A percentile compares a stretch with the other conserved stretches of the same genome.
These are phyloP conservation scores for Alternaria sp. DNA, from an alignment of 2,329 filamentous ascomycete species.

Conservation along the genomic window DNA sequence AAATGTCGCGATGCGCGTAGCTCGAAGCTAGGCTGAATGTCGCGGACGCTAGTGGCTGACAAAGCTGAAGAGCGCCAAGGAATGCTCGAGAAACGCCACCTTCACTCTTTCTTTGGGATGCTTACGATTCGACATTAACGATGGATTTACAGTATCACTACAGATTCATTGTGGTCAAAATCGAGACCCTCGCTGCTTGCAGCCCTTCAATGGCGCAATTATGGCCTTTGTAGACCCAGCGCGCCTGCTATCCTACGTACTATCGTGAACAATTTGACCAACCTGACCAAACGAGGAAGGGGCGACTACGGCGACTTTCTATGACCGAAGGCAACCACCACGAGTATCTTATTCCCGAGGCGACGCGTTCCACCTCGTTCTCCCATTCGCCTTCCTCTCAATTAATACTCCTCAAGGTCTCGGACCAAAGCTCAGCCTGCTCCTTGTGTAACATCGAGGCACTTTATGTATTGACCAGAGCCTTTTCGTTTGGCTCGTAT, in stretches of 20 bases:
- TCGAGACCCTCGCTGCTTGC: background rate
- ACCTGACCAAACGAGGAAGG: background rate
- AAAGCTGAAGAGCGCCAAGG: conserved; percentile 13
- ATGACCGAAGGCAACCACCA: background rate
- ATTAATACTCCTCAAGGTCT: background rate
- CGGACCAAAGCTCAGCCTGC: background rate
- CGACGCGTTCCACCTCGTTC: background rate
- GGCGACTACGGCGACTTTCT: background rate
- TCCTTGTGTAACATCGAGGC: background rate
- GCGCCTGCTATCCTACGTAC: background rate
- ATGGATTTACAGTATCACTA: background rate
- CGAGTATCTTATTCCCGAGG: background rate
- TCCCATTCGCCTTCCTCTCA: background rate
- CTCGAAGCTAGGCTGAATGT: background rate
- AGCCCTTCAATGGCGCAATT: background rate
- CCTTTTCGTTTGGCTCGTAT: background rate
- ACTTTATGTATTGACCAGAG: background rate
- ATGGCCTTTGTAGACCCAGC: background rate
- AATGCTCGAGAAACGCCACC: conserved; percentile 9
- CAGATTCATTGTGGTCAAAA: background rate
- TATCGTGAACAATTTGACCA: background rate
- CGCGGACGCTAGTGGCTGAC: conserved; percentile 10
- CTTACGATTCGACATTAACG: background rate
- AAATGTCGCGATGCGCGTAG: conserved; percentile 20
- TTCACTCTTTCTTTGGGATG: background rate